Percentiles rank a stretch among this genome's conserved stretches.
Evolutionary conservation across 1,284 basidiomycete genomes (phyloP).

Genomic region (Ganoderma meredithae): DNA sequence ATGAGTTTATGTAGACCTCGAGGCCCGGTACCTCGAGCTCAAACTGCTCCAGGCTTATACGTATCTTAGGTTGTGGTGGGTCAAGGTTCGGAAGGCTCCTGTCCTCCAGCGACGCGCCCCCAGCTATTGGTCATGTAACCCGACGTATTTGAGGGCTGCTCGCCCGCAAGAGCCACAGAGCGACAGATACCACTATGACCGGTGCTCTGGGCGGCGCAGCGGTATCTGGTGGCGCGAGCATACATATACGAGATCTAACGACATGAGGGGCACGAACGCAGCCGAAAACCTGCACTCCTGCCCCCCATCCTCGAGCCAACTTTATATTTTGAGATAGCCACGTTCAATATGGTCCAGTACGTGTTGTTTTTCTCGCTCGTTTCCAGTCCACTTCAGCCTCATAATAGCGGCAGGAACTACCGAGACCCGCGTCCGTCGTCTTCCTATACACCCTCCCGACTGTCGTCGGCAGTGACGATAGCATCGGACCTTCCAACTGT

Average conservation of each 20-base stretch:
- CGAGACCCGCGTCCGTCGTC: background rate
- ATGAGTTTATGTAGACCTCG: background rate
- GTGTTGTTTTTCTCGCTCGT: background rate
- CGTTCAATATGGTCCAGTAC: background rate
- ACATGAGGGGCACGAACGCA: background rate
- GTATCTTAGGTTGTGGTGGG: background rate
- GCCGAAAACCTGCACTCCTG: background rate
- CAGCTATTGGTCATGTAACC: background rate
- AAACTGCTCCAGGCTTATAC: background rate
- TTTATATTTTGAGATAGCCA: background rate
- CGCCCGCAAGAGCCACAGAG: background rate
- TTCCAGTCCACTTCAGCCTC: background rate
- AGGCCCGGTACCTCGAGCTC: background rate
- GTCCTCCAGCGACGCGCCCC: background rate
- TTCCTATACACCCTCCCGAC: background rate
- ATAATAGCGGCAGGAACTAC: background rate
- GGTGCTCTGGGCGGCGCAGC: slow-evolving; percentile 1
- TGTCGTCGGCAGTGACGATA: slow-evolving; percentile 1
- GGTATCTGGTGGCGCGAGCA: background rate
- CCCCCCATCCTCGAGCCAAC: background rate
- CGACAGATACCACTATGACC: background rate
- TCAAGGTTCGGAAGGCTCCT: background rate
- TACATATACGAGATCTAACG: background rate
- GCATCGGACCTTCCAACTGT: background rate
- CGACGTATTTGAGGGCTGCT: background rate